These are phyloP conservation scores for Neonothopanus nambi DNA, from an alignment of 1,284 basidiomycete genomes.

Conservation along the genomic window DNA sequence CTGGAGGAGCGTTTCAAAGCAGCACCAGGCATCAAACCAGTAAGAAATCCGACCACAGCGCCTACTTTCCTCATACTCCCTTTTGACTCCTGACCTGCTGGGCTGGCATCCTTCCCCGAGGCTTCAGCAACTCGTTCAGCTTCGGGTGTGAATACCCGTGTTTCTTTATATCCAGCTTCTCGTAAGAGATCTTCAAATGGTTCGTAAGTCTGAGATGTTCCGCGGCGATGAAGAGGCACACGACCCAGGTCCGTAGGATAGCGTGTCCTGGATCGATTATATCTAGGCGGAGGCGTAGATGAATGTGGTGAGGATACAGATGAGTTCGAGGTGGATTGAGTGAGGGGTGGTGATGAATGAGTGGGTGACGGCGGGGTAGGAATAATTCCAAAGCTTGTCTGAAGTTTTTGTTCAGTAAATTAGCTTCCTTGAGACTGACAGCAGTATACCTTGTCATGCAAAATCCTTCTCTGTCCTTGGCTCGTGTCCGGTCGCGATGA, in stretches of 20 bases:
- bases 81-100: conserved; percentile 25
- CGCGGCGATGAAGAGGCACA: conserved; percentile 71
- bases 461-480: too few relatives aligned
- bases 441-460: too few relatives aligned
- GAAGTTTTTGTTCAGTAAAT: too few relatives aligned
- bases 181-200: conserved; percentile 79
- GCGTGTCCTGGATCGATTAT: conserved; percentile 36
- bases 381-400: too few relatives aligned
- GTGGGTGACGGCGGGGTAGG: conserved; percentile 22
- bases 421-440: too few relatives aligned
- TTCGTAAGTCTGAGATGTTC: conserved; percentile 78
- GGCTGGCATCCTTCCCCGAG: conserved; percentile 28
- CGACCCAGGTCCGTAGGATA: conserved; percentile 59
- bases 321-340: conserved; percentile 36
- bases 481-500: too few relatives aligned
- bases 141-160: conserved; percentile 83
- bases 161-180: conserved; percentile 89
- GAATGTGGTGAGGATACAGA: conserved; percentile 42
- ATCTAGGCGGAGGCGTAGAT: conserved; percentile 40
- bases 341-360: conserved; percentile 27
- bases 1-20: conserved; percentile 9
- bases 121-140: conserved; percentile 48
- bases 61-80: conserved; percentile 34
- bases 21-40: conserved; percentile 51
- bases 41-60: conserved; percentile 61